These are phyloP conservation scores for Sphenostylis stenocarpa DNA, from an alignment of 306 rosid genomes.

Conservation along the genomic window DNA sequence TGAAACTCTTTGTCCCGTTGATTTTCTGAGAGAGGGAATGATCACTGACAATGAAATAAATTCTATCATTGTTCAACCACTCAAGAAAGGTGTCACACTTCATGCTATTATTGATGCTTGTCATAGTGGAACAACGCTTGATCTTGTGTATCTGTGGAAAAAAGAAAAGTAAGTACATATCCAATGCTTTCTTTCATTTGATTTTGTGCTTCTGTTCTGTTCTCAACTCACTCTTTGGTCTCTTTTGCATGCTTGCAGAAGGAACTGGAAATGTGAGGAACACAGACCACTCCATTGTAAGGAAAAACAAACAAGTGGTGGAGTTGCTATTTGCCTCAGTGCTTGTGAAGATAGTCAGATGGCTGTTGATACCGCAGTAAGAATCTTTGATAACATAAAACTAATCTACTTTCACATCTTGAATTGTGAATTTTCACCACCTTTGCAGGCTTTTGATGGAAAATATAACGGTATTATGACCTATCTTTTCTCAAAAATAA, in stretches of 20 bases:
- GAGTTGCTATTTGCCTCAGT: constrained; percentile 63
- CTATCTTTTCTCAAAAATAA: constrained; percentile 36
- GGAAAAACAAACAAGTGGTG: constrained; percentile 54
- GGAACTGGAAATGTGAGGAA: constrained; percentile 6
- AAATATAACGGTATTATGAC: constrained; percentile 66
- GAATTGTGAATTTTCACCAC: background rate
- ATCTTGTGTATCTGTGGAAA: constrained; percentile 47
- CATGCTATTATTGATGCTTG: constrained; percentile 81
- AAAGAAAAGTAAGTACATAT: constrained; percentile 34
- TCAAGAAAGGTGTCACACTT: constrained; percentile 32
- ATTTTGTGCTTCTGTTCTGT: background rate
- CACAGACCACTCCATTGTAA: background rate
- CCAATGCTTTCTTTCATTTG: constrained; percentile 28
- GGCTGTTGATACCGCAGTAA: constrained; percentile 67
- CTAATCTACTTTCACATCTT: background rate
- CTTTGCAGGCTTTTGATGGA: constrained; percentile 46
- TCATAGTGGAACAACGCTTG: constrained; percentile 81
- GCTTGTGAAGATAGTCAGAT: constrained; percentile 67
- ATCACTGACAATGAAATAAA: constrained; percentile 62
- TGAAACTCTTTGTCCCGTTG: constrained; percentile 69
- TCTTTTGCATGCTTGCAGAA: constrained; percentile 33
- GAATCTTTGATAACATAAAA: background rate
- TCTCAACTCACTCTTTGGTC: constrained; percentile 5
- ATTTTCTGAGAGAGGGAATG: constrained; percentile 63
- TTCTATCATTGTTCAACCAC: constrained; percentile 58